phyloP scores from a whole-genome alignment of 345 rosid species.

The Linum usitatissimum region DNA sequence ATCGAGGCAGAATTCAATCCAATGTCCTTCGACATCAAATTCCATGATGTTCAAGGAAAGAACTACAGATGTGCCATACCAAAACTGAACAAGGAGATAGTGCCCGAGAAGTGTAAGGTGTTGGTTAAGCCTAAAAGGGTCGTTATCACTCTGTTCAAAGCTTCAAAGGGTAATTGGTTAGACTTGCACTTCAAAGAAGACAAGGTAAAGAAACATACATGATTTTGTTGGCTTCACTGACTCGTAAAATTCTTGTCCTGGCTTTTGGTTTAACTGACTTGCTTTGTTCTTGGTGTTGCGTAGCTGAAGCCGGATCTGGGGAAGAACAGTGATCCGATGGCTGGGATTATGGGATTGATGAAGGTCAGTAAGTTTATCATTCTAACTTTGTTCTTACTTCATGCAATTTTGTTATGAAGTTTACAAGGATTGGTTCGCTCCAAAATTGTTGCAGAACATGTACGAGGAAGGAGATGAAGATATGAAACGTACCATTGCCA shows the following conservation, averaged over 20 bases:
- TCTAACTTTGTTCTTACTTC: too few species aligned
- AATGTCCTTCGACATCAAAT: slow-evolving; percentile 53
- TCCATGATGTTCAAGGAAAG: slow-evolving; percentile 76
- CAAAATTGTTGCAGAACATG: slow-evolving; percentile 67
- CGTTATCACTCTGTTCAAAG: slow-evolving; percentile 51
- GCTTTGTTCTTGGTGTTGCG: neutral
- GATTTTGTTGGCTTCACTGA: neutral
- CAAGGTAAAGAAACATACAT: slow-evolving; percentile 37
- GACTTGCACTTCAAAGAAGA: slow-evolving; percentile 85
- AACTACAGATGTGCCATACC: slow-evolving; percentile 63
- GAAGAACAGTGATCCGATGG: slow-evolving; percentile 84
- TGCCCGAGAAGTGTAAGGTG: slow-evolving; percentile 69
- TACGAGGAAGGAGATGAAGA: slow-evolving; percentile 93
- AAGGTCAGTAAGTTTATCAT: slow-evolving; percentile 34
- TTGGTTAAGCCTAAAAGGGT: slow-evolving; percentile 67
- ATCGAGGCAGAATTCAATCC: slow-evolving; percentile 59
- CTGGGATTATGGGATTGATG: slow-evolving; percentile 95
- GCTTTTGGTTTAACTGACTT: neutral
- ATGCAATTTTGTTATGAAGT: too few species aligned
- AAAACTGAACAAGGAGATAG: slow-evolving; percentile 63
- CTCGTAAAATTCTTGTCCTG: neutral
- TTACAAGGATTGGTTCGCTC: too few species aligned
- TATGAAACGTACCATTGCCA: slow-evolving; percentile 88
- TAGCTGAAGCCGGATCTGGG: slow-evolving; percentile 79
- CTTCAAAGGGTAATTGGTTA: slow-evolving; percentile 75